Percentiles rank a stretch among this genome's conserved stretches.
Conservation (phyloP, 83 land plant species). For the Picea abies region DNA sequence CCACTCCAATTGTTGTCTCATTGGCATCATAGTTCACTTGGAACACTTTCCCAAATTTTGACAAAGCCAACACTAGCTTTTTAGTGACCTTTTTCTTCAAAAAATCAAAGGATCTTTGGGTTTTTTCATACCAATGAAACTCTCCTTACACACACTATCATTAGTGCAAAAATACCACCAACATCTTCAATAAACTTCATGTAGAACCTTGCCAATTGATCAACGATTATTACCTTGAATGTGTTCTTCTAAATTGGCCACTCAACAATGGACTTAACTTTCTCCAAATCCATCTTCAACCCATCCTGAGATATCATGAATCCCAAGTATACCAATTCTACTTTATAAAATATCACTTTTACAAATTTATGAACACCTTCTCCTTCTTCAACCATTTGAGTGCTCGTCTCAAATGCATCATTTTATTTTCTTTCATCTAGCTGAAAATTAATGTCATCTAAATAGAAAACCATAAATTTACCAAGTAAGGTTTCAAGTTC, state of each 20-base stretch:
- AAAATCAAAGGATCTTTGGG: too few relatives aligned
- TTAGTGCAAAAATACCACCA: too few relatives aligned
- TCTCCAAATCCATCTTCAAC: not conserved
- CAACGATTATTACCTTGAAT: not conserved
- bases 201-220: not conserved
- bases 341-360: not conserved
- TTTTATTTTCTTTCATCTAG: not conserved
- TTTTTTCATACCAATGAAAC: too few relatives aligned
- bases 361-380: not conserved
- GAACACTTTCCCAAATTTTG: too few relatives aligned
- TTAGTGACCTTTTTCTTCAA: too few relatives aligned
- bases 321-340: not conserved
- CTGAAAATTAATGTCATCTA: not conserved
- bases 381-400: not conserved
- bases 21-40: too few relatives aligned
- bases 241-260: not conserved
- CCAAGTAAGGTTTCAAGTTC: not conserved
- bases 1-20: too few relatives aligned
- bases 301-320: not conserved
- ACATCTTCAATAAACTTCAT: not conserved
- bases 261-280: not conserved
- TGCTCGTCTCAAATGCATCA: not conserved
- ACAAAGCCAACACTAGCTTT: too few relatives aligned
- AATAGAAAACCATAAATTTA: not conserved
- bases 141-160: too few relatives aligned